Evolutionary conservation across 768 basidiomycete species (phyloP).

Genomic region (Suillus luteus): DNA sequence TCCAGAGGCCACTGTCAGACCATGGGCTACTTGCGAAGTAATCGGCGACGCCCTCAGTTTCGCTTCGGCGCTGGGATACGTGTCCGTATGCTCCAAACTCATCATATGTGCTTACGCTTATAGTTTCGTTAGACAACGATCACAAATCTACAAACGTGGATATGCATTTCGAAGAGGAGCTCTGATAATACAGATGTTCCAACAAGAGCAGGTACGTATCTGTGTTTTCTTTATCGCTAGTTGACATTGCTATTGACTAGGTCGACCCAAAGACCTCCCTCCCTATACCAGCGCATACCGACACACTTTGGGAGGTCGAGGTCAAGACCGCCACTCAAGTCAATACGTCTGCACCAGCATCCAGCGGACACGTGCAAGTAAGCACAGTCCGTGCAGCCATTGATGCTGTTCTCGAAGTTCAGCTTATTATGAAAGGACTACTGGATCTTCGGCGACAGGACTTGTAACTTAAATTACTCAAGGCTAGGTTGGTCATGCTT

Average conservation of each 20-base stretch:
- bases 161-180: slow-evolving; percentile 73
- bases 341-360: slow-evolving; percentile 52
- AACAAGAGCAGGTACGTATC: slow-evolving; percentile 70
- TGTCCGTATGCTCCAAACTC: slow-evolving; percentile 42
- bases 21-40: slow-evolving; percentile 81
- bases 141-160: slow-evolving; percentile 81
- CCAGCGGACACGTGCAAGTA: slow-evolving; percentile 47
- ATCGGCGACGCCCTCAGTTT: slow-evolving; percentile 80
- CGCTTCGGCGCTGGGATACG: slow-evolving; percentile 77
- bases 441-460: slow-evolving; percentile 78
- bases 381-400: slow-evolving; percentile 70
- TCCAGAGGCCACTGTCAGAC: slow-evolving; percentile 84
- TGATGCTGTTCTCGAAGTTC: slow-evolving; percentile 78
- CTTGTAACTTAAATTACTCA: slow-evolving; percentile 38
- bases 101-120: neutral
- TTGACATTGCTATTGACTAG: slow-evolving; percentile 37
- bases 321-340: slow-evolving; percentile 82
- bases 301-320: slow-evolving; percentile 87
- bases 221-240: neutral
- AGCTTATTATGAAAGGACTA: slow-evolving; percentile 81
- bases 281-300: slow-evolving; percentile 74
- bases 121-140: slow-evolving; percentile 49
- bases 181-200: slow-evolving; percentile 79
- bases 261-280: slow-evolving; percentile 74
- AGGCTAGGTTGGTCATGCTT: neutral